Percentiles rank a stretch among this genome's conserved stretches.
Conservation (phyloP, 2,329 filamentous ascomycete species). For the Fusarium sp. region DNA sequence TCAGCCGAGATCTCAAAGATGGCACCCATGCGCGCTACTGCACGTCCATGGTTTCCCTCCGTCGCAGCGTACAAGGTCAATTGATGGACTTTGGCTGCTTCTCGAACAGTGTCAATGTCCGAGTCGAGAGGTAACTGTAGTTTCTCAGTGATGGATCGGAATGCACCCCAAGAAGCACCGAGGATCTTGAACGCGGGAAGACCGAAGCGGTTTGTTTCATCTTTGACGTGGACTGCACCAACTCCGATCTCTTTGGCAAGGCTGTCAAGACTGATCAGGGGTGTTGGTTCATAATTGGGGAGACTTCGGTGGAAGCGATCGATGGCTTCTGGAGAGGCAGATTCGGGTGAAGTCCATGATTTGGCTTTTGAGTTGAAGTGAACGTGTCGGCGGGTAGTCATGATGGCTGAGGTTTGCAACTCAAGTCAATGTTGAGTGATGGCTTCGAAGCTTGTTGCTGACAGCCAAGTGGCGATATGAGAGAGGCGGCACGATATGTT, state of each 20-base stretch:
- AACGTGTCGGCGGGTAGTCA: conserved; percentile 39
- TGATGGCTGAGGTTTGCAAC: conserved; percentile 5
- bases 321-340: conserved; percentile 20
- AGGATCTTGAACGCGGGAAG: conserved; percentile 83
- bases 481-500: too few species aligned
- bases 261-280: conserved; percentile 60
- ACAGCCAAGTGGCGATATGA: too few species aligned
- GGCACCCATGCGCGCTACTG: conserved; percentile 74
- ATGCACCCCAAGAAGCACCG: conserved; percentile 79
- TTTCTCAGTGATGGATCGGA: conserved; percentile 62
- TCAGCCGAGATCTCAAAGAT: conserved; percentile 65
- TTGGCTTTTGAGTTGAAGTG: conserved; percentile 41
- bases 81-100: conserved; percentile 40
- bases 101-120: conserved; percentile 56
- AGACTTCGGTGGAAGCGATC: conserved; percentile 67
- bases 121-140: conserved; percentile 57
- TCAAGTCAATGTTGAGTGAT: background rate
- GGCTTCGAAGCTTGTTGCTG: background rate
- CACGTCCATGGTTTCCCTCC: conserved; percentile 82
- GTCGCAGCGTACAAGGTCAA: conserved; percentile 71
- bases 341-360: conserved; percentile 19
- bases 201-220: conserved; percentile 75
- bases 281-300: conserved; percentile 66
- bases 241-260: conserved; percentile 70
- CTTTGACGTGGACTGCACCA: conserved; percentile 71